These are phyloP conservation scores for Macrophomina phaseolina DNA, from an alignment of 2,329 filamentous ascomycete species.

Conservation along the genomic window DNA sequence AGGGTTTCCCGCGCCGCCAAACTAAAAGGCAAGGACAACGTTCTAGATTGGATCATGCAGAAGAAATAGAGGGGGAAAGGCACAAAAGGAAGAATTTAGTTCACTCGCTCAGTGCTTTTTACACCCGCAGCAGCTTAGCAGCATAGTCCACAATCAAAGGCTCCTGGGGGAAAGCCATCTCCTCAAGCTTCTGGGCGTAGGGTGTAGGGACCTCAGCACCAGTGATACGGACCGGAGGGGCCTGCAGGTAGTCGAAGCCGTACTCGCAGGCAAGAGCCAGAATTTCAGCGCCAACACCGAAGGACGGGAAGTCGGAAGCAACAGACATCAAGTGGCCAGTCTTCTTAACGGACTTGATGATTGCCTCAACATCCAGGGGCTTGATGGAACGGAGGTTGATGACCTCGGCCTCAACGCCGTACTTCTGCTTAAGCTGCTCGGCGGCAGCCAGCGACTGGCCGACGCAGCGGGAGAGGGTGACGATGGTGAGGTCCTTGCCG, in stretches of 20 bases:
- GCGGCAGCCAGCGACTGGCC: constrained; percentile 89
- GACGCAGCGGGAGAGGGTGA: constrained; percentile 92
- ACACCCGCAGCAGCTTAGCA: constrained; percentile 85
- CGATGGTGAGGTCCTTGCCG: constrained; percentile 95
- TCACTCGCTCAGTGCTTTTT: constrained; percentile 36
- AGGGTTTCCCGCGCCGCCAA: constrained; percentile 21
- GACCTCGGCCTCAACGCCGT: constrained; percentile 93
- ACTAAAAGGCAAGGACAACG: constrained; percentile 17
- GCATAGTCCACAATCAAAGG: constrained; percentile 84
- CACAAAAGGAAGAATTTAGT: constrained; percentile 5
- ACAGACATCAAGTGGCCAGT: constrained; percentile 89
- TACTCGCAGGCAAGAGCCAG: constrained; percentile 96
- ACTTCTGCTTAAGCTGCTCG: constrained; percentile 92
- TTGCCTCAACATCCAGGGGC: constrained; percentile 92
- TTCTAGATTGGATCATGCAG: constrained; percentile 25
- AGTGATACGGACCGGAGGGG: constrained; percentile 90
- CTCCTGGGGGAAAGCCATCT: constrained; percentile 94
- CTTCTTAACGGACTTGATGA: constrained; percentile 98
- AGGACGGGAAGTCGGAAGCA: constrained; percentile 95
- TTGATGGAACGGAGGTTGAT: constrained; percentile 98
- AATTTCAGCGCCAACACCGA: constrained; percentile 90
- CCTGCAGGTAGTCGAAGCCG: constrained; percentile 95
- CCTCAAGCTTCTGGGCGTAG: constrained; percentile 90
- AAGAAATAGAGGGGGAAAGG: constrained; percentile 5
- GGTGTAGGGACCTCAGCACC: constrained; percentile 97